Conservation (phyloP, 768 basidiomycete genomes). For the Xerocomellus chrysenteron region DNA sequence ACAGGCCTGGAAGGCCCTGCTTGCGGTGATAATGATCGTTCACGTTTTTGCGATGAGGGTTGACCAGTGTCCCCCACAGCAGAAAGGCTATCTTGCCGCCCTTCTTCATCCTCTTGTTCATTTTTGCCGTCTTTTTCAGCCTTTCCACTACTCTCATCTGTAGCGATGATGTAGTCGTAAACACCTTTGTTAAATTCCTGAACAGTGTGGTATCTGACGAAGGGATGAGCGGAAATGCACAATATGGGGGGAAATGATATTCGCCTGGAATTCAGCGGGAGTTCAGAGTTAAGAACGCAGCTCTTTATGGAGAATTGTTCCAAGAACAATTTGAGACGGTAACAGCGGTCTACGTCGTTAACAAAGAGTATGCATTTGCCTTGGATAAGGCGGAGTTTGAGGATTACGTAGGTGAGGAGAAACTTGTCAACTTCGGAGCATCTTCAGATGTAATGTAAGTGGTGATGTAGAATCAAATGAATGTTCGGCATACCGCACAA, state of each 20-base stretch:
- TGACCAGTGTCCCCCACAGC: conserved; percentile 31
- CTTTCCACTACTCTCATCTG: conserved; percentile 76
- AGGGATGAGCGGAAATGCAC: conserved; percentile 1
- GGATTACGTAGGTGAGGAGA: conserved; percentile 90
- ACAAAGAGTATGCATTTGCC: conserved; percentile 98
- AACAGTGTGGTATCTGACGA: conserved; percentile 83
- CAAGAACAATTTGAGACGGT: conserved; percentile 95
- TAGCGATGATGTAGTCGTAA: conserved; percentile 98
- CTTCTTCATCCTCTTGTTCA: conserved; percentile 42
- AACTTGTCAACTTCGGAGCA: conserved; percentile 97
- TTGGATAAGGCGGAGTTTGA: conserved; percentile 92
- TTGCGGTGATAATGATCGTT: conserved; percentile 46
- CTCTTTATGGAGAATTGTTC: conserved; percentile 97
- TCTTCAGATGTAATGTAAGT: conserved; percentile 35
- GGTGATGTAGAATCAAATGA: background rate
- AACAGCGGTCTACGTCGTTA: conserved; percentile 91
- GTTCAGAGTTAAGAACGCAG: conserved; percentile 93
- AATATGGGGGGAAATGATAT: background rate
- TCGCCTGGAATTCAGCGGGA: conserved; percentile 90
- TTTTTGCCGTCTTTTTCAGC: conserved; percentile 50
- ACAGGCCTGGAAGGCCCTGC: conserved; percentile 38
- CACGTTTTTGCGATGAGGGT: conserved; percentile 52
- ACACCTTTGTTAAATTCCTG: conserved; percentile 99
- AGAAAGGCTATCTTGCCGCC: background rate
- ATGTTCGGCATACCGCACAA: conserved; percentile 56